These are phyloP conservation scores for Barnettozyma pratensis DNA, from an alignment of 805 yeast species.

Conservation along the genomic window DNA sequence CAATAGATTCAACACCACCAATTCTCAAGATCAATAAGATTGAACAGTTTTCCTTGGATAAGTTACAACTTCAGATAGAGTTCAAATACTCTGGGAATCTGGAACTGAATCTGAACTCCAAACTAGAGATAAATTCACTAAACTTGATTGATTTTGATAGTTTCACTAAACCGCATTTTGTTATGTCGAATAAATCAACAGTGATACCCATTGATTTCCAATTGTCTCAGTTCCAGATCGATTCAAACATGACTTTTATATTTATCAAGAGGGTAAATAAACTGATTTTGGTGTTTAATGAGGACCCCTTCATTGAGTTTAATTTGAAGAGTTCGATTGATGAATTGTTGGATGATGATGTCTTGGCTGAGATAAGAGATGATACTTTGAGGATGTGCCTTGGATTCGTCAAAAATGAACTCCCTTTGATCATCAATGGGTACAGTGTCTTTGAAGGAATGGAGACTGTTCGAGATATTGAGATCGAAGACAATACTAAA, in stretches of 20 bases:
- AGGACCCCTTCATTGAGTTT: conserved; percentile 22
- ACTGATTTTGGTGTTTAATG: conserved; percentile 22
- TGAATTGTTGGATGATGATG: conserved; percentile 23
- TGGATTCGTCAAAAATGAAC: conserved; percentile 19
- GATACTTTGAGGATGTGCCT: conserved; percentile 18
- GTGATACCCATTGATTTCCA: conserved; percentile 23
- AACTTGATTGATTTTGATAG: conserved; percentile 21
- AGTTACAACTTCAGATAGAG: conserved; percentile 22
- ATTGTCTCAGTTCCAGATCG: conserved; percentile 15
- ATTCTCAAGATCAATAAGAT: conserved; percentile 20
- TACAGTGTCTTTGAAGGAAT: conserved; percentile 11
- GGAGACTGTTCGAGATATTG: conserved; percentile 3
- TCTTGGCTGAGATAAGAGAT: conserved; percentile 16
- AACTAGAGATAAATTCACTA: conserved; percentile 22
- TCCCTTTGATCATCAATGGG: conserved; percentile 19
- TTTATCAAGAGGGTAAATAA: conserved; percentile 14
- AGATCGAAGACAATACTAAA: conserved; percentile 5
- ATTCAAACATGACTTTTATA: conserved; percentile 20
- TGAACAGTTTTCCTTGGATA: conserved; percentile 13
- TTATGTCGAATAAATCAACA: conserved; percentile 20
- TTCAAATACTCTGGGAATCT: conserved; percentile 21
- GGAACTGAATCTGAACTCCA: conserved; percentile 15
- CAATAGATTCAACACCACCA: conserved; percentile 17
- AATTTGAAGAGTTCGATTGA: conserved; percentile 22
- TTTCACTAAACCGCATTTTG: conserved; percentile 24